Base-by-base conservation (phyloP, 768 basidiomycete genomes). In the Psilocybe azurescens region DNA sequence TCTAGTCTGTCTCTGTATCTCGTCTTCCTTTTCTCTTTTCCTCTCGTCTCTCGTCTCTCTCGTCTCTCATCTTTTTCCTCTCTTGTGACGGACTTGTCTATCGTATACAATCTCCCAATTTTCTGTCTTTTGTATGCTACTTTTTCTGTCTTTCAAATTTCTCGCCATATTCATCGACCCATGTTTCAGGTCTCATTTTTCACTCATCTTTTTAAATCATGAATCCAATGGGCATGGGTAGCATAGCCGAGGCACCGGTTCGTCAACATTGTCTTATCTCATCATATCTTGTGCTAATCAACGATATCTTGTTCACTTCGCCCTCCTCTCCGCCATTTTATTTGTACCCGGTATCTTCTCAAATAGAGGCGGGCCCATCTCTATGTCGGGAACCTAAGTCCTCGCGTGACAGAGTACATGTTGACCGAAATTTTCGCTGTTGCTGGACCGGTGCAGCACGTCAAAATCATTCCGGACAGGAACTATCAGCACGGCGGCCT, bases 401-500 rank as follows among this genome's bases (percentile, higher is more conserved):
- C 97, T 66, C 88, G 97, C 49, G 97, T 99, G 56, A 99, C 96
- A 57, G 97, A 99, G 81, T 97, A 95, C 81, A 99, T 99, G 93
- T 89, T 99, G 73, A 95, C 94, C 48, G 97, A 99, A 77, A 96
- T 95, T 65, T 96, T 95, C 74, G 94, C 94, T 75, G 94, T 95
- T 72, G 94, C 94, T 74, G 97, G 97, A 49, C 91, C 95, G 62
- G 97, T 99, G 65, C 94, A 97, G 78, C 93, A 96, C 75, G 97
- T 98, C 77, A 99, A 99, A 88, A 99, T 99, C 77, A 99, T 99
- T 76, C 97, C 97, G 32, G 97, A 99, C 82, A 89, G 96, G 70
- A 98, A 97, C 83, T 98, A 96, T 76, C 96, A 98, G 78, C 97
- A 99, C 74, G 97, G 96, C 59, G 97, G 97, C 63, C 90, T 97